phyloP scores from a whole-genome alignment of 768 basidiomycete species.

The Trichaptum fuscoviolaceum region DNA sequence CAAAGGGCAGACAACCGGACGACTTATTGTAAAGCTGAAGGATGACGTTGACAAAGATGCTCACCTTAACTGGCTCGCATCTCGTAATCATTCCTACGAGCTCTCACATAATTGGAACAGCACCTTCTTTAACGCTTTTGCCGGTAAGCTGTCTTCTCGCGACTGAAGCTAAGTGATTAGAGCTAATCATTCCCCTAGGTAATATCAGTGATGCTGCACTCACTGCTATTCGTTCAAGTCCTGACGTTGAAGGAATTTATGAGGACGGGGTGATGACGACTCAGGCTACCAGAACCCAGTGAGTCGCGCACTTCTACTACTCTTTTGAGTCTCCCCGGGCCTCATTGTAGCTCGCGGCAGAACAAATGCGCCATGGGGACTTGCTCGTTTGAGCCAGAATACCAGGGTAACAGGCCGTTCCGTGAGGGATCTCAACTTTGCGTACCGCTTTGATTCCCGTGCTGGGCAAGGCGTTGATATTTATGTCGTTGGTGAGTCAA shows the following conservation, averaged over 20 bases:
- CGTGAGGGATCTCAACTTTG: conserved; percentile 16
- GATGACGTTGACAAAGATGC: conserved; percentile 14
- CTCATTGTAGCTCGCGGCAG: conserved; percentile 4
- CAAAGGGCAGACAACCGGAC: neutral
- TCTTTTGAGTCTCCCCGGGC: neutral
- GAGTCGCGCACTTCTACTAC: neutral
- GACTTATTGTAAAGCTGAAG: conserved; percentile 23
- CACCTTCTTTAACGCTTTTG: conserved; percentile 22
- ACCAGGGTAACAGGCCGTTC: conserved; percentile 10
- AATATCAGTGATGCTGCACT: conserved; percentile 18
- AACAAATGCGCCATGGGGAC: conserved; percentile 20
- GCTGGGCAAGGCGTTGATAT: conserved; percentile 34
- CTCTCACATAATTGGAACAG: conserved; percentile 19
- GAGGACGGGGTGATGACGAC: conserved; percentile 28
- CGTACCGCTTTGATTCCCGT: conserved; percentile 25
- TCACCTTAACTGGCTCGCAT: conserved; percentile 9
- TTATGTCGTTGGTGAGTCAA: conserved; percentile 33
- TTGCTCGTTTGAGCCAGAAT: conserved; percentile 16
- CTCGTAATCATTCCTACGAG: conserved; percentile 2
- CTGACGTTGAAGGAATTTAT: conserved; percentile 23
- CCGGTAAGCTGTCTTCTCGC: conserved; percentile 12
- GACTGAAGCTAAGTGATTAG: neutral
- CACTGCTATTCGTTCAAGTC: conserved; percentile 20
- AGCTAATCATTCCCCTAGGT: conserved; percentile 7
- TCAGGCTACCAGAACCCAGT: conserved; percentile 13